A percentile compares a stretch with the other conserved stretches of the same genome.
phyloP scores from a whole-genome alignment of 2,329 filamentous ascomycete genomes.

The Colletotrichum nymphaeae region DNA sequence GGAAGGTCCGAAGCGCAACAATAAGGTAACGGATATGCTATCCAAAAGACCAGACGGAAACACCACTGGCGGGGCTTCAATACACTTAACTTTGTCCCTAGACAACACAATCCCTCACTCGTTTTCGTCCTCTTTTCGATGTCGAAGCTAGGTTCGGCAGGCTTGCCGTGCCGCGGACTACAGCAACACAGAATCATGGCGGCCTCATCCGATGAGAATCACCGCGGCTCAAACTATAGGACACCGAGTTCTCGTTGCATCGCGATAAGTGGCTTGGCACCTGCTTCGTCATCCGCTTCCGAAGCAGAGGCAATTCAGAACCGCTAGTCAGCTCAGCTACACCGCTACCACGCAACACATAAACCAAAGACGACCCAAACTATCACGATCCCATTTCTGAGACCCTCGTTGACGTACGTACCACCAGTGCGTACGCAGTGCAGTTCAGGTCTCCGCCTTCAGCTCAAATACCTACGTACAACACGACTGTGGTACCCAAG shows the following conservation, averaged over 20 bases:
- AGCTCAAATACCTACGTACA: neutral
- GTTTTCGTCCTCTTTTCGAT: neutral
- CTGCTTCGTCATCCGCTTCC: neutral
- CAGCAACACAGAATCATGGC: neutral
- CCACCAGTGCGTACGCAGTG: neutral
- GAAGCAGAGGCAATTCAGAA: neutral
- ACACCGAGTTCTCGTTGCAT: neutral
- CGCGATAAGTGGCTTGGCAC: conserved; percentile 13
- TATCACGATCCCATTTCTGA: neutral
- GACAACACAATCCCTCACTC: conserved; percentile 7
- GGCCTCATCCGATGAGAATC: neutral
- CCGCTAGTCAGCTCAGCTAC: neutral
- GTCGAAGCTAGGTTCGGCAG: neutral
- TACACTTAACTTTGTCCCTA: conserved; percentile 1
- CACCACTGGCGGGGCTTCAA: conserved; percentile 16
- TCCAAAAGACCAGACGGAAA: conserved; percentile 34
- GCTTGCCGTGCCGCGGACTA: neutral
- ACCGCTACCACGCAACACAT: neutral
- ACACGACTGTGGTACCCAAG: neutral
- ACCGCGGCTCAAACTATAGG: neutral
- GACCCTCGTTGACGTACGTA: conserved; percentile 9
- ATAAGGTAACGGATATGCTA: conserved; percentile 19
- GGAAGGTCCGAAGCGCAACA: conserved; percentile 5
- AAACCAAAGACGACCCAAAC: neutral
- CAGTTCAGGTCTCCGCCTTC: neutral